phyloP scores from a whole-genome alignment of 2,329 filamentous ascomycete species.

The Colletotrichum tropicicola region DNA sequence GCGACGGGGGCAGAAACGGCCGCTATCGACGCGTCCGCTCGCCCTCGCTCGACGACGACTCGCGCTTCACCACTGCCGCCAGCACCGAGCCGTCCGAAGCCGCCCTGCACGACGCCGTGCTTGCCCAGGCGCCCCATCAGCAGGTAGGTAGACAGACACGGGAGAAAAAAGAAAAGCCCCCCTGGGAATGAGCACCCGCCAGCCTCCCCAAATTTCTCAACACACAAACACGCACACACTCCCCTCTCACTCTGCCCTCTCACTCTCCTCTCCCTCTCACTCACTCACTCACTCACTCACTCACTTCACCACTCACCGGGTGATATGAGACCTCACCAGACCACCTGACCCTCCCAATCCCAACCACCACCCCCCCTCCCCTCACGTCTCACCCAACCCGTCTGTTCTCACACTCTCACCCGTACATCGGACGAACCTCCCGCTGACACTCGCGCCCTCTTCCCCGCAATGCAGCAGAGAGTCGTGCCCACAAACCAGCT shows the following conservation, averaged over 20 bases:
- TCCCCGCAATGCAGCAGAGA: conserved; percentile 20
- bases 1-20: conserved; percentile 6
- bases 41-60: conserved; percentile 28
- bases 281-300: not conserved
- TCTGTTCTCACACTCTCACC: not conserved
- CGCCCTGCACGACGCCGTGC: conserved; percentile 27
- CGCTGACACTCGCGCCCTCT: not conserved
- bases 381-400: not conserved
- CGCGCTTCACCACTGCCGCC: conserved; percentile 24
- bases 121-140: conserved; percentile 22
- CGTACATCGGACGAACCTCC: not conserved
- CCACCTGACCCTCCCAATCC: too few species aligned
- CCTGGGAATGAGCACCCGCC: not conserved
- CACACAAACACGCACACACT: not conserved
- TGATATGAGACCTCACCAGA: not conserved
- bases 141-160: conserved; percentile 5
- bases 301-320: not conserved
- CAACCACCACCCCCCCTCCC: too few species aligned
- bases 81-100: conserved; percentile 4
- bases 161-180: not conserved
- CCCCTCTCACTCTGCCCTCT: not conserved
- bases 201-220: conserved; percentile 1
- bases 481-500: conserved; percentile 13
- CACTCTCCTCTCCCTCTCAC: not conserved
- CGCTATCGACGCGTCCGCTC: conserved; percentile 28